phyloP scores from a whole-genome alignment of 306 rosid species.

The Prinsepia uniflora region DNA sequence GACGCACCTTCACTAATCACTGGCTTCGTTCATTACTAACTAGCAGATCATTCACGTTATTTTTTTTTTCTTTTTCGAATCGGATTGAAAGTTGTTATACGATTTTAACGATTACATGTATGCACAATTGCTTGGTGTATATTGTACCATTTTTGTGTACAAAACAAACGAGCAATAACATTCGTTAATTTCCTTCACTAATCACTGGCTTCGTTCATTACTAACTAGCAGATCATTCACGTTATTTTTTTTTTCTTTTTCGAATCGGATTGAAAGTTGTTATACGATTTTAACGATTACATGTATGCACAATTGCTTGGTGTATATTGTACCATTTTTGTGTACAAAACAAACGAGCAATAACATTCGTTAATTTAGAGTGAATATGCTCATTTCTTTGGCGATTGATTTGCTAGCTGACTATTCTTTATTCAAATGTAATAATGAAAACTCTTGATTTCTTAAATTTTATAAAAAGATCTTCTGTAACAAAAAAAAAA shows the following conservation, averaged over 20 bases:
- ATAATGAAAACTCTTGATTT: too few relatives aligned
- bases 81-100: too few relatives aligned
- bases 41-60: neutral
- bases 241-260: neutral
- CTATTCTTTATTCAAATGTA: too few relatives aligned
- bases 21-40: neutral
- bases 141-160: too few relatives aligned
- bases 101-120: too few relatives aligned
- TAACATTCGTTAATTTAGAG: too few relatives aligned
- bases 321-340: neutral
- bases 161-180: neutral
- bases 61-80: neutral
- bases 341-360: neutral
- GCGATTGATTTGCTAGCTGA: too few relatives aligned
- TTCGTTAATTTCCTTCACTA: neutral
- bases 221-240: neutral
- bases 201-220: neutral
- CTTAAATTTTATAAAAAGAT: too few relatives aligned
- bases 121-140: neutral
- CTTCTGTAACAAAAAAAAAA: too few relatives aligned
- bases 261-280: too few relatives aligned
- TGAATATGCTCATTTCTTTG: too few relatives aligned
- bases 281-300: too few relatives aligned
- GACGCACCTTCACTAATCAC: neutral
- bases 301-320: neutral